Evolutionary conservation across 148 eudicot genomes (phyloP), one percentile per base, ranked within the genome.

Genomic region (Rhododendron griersonianum): DNA sequence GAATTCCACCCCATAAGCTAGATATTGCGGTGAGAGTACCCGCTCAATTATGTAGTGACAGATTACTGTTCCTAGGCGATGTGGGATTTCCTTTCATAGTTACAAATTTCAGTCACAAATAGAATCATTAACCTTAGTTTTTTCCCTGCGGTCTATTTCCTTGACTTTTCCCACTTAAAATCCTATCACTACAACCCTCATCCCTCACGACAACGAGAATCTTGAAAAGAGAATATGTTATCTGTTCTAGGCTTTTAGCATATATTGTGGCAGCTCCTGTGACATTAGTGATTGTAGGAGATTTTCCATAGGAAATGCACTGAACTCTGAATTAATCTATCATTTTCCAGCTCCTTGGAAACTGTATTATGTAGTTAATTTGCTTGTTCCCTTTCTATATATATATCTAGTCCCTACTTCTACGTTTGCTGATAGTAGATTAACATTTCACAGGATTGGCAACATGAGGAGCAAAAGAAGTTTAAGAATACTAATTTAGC

Each of bases 401-500:
- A 1, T 61, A 23, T 61, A 21, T 61, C 11, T 47, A 9, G 50
- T 61, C 75, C 19, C 2, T 4, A 57, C 19, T 18, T 59, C 11
- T 2, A 21, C 33, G 23, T 45, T 23, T 59, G 65, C 11, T 47
- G 57, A 81, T 30, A 0, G 11, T 6, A 5, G 50, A 9, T 1
- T 21, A 67, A 2, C 30, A 25, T 39, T 61, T 81, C 79, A 83
- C 82, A 92, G 94, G 78, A 83, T 78, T 92, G 91, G 93, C 7
- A 0, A 23, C 11, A 67, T 53, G 94, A 89, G 51, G 30, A 25
- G 47, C 28, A 48, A 74, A 50, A 47, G 7, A 90, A 87, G 28
- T 88, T 88, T 75, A 84, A 74, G 80, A 35, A 74, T 10, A 90
- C 95, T 30, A 82, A 90, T 51, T 78, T 91, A 39, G 93, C 90